phyloP scores from a whole-genome alignment of 768 basidiomycete species.

The Boletales sp. region DNA sequence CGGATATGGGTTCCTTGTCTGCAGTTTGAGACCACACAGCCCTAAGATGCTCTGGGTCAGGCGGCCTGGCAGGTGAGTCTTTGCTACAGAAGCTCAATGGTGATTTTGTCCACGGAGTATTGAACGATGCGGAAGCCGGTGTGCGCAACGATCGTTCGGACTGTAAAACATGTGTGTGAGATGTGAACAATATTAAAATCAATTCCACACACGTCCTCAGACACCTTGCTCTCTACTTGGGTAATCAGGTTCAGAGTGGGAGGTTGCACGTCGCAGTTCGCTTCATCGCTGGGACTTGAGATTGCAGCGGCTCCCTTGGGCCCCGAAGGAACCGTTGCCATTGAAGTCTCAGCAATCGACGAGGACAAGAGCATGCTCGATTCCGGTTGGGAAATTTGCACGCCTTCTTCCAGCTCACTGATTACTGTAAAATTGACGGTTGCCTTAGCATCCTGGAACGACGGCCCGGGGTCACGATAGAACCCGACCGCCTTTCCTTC shows the following conservation, averaged over 20 bases:
- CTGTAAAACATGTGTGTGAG: constrained; percentile 24
- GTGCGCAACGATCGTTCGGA: constrained; percentile 45
- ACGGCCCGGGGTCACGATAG: constrained; percentile 60
- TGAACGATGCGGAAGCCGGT: constrained; percentile 38
- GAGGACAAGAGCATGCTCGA: constrained; percentile 25
- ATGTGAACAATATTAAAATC: not conserved
- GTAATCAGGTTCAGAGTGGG: constrained; percentile 21
- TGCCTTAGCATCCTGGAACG: constrained; percentile 44
- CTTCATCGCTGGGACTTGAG: constrained; percentile 10
- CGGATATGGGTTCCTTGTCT: constrained; percentile 60
- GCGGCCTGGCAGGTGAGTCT: constrained; percentile 63
- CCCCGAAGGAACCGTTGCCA: constrained; percentile 3
- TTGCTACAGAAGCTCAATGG: constrained; percentile 54
- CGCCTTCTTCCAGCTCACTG: constrained; percentile 61
- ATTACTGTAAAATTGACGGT: constrained; percentile 73
- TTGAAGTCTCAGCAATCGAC: constrained; percentile 14
- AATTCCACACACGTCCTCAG: constrained; percentile 50
- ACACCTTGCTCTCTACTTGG: constrained; percentile 45
- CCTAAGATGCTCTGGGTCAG: constrained; percentile 82
- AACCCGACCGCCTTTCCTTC: constrained; percentile 70
- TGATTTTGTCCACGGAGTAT: constrained; percentile 51
- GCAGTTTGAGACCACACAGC: constrained; percentile 81
- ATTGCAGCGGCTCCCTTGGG: constrained; percentile 6
- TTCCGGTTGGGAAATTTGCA: constrained; percentile 7
- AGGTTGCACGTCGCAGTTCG: constrained; percentile 8